Base-by-base conservation (phyloP, 83 land plant species). In the Isoetes engelmannii region DNA sequence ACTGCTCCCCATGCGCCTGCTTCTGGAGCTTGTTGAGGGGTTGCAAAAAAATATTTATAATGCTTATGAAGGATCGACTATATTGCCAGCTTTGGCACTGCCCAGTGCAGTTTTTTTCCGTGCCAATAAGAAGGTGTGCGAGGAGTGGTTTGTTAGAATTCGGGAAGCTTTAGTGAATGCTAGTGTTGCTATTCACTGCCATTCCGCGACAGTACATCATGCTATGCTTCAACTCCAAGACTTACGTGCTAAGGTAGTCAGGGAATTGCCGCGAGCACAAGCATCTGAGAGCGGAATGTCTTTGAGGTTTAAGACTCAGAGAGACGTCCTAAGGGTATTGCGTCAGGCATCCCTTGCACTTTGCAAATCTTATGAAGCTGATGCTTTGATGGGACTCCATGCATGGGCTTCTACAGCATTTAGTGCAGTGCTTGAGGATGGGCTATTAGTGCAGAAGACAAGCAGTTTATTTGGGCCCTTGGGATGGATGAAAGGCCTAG, bases 131-230 rank as follows among this genome's bases (percentile, higher is more conserved):
- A 94, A 90, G 65, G 98, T 94, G 21, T 94, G 99, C 74, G 99
- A 94, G 65, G 99, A 94, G 70, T 94, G 99, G 99, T 94, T 94
- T 75, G 83, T 85, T 61, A 97, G 99, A 7, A 95, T 95, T 48
- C 81, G 89, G 76, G 99, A 95, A 71, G 97, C 99, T 45, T 84
- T 91, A 82, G 77, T 95, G 88, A 84, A 87, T 84, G 97, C 91
- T 69, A 87, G 97, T 49, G 63, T 85, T 63, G 92, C 93, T 47
- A 77, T 91, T 19, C 90, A 90, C 21, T 86, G 87, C 63, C 81
- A 95, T 76, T 69, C 85, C 68, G 97, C 85, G 55, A 78, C 82
- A 19, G 67, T 77, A 59, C 89, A 88, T 55, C 85, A 95, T 68
- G 87, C 97, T 44, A 44, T 77, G n/a, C 72, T 81, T 47, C 89